A percentile compares a stretch with the other conserved stretches of the same genome.
Evolutionary conservation across 768 basidiomycete species (phyloP).

Genomic region (Pleurotus platypus): DNA sequence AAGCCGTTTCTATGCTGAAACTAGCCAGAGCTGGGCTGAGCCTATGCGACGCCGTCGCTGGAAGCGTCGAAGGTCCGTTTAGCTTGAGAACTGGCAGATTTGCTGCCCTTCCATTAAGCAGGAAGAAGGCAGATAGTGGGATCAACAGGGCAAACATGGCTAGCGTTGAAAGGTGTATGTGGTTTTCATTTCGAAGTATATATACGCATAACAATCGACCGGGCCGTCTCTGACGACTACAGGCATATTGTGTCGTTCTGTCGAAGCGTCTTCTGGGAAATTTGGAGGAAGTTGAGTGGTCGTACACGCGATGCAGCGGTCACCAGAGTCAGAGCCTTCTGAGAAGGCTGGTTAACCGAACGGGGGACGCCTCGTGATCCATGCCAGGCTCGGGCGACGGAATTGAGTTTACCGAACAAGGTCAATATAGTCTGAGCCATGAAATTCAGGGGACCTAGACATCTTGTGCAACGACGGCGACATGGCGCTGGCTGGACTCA

Average conservation of each 20-base stretch:
- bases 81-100: slow-evolving; percentile 27
- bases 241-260: no score
- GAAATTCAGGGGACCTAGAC: no score
- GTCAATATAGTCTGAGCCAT: no score
- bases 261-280: no score
- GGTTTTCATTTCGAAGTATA: no score
- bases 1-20: slow-evolving; percentile 55
- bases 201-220: no score
- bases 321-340: neutral
- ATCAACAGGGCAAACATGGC: slow-evolving; percentile 6
- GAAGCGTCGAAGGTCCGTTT: slow-evolving; percentile 36
- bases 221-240: no score
- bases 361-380: no score
- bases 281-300: neutral
- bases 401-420: no score
- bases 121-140: neutral
- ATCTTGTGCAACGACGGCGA: neutral
- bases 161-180: no score
- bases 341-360: no score
- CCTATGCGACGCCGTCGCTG: slow-evolving; percentile 37
- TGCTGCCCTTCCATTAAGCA: neutral
- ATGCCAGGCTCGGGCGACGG: no score
- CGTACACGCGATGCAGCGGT: neutral
- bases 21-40: slow-evolving; percentile 44
- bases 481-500: slow-evolving; percentile 49